Conservation (phyloP, 2,329 filamentous ascomycete genomes). For the Myriosclerotinia scirpicola region DNA sequence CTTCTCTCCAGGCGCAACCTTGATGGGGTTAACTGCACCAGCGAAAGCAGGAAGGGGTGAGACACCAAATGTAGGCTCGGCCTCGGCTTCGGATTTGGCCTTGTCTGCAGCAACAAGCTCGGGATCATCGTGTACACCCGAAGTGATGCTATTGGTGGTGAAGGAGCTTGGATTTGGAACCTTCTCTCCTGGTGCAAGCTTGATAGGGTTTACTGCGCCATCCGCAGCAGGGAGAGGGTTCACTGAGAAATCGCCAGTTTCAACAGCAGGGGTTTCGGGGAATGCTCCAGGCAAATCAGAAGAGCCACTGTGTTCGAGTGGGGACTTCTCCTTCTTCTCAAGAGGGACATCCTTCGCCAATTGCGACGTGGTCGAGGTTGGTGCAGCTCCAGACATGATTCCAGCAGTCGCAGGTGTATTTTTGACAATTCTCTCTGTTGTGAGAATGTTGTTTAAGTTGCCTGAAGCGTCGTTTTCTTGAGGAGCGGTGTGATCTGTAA, state of each 20-base stretch:
- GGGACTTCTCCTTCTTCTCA: constrained; percentile 45
- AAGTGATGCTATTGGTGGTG: constrained; percentile 66
- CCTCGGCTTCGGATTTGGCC: constrained; percentile 41
- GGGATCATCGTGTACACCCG: constrained; percentile 75
- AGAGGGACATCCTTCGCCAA: constrained; percentile 67
- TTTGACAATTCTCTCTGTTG: constrained; percentile 65
- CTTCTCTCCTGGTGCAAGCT: constrained; percentile 75
- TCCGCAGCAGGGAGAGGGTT: constrained; percentile 63
- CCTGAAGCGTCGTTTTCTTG: constrained; percentile 79
- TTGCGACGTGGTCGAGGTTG: constrained; percentile 68
- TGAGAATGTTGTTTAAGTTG: constrained; percentile 92
- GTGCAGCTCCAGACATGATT: constrained; percentile 66
- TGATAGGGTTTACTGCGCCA: constrained; percentile 74
- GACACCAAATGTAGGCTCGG: constrained; percentile 53
- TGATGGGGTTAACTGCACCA: constrained; percentile 75
- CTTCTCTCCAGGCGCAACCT: constrained; percentile 75
- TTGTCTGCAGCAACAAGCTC: constrained; percentile 64
- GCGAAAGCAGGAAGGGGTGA: constrained; percentile 62
- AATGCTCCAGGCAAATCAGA: constrained; percentile 65
- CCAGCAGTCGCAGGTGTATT: constrained; percentile 48
- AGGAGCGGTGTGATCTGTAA: constrained; percentile 74
- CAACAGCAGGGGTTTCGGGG: constrained; percentile 65
- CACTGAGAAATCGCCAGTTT: constrained; percentile 49
- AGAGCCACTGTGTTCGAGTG: constrained; percentile 36
- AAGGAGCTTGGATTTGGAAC: constrained; percentile 68